Percentiles rank a stretch among this genome's conserved stretches.
Evolutionary conservation across 2,329 filamentous ascomycete genomes (phyloP).

Genomic region (Spiromastix sp.): DNA sequence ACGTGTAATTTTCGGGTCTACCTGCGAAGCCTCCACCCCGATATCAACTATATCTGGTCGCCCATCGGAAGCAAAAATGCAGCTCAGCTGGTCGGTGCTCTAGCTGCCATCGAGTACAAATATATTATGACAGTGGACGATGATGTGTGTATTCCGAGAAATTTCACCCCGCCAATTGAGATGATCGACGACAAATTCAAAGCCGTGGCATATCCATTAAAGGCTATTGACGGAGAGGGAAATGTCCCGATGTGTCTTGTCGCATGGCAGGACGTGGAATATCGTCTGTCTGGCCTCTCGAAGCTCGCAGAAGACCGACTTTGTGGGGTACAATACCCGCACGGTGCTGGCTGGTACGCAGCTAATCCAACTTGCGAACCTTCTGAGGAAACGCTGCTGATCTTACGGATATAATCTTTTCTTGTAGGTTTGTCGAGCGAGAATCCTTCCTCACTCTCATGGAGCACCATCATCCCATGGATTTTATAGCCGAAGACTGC

Average conservation of each 20-base stretch:
- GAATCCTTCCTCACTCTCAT: not conserved
- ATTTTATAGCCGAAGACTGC: not conserved
- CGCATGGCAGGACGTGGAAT: not conserved
- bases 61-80: not conserved
- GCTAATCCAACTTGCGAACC: too few relatives aligned
- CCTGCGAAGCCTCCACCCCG: not conserved
- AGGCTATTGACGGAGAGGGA: not conserved
- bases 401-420: too few relatives aligned
- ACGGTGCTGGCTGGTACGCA: not conserved
- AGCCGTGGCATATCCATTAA: not conserved
- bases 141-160: not conserved
- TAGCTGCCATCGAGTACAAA: not conserved
- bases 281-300: not conserved
- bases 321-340: not conserved
- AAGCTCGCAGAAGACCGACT: not conserved
- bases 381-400: too few relatives aligned
- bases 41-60: not conserved
- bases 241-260: not conserved
- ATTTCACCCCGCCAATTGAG: not conserved
- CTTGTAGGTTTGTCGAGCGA: not conserved
- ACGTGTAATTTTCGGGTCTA: not conserved
- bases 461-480: not conserved
- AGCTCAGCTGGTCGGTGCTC: not conserved
- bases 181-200: not conserved
- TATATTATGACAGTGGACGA: not conserved